Evolutionary conservation across 148 eudicot species (phyloP).

Genomic region (Tetragonia tetragonoides): DNA sequence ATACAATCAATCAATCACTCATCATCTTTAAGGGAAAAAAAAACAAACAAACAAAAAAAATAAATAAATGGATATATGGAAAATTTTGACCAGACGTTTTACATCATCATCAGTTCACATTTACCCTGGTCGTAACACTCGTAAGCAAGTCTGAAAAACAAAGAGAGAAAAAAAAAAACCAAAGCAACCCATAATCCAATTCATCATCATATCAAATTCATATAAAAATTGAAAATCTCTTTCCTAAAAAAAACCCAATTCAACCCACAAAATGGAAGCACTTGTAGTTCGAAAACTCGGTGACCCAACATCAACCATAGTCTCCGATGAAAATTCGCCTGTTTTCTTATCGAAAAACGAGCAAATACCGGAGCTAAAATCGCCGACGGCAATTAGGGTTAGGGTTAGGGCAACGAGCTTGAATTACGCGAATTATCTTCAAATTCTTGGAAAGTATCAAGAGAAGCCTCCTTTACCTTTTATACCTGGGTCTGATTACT

Average conservation of each 20-base stretch:
- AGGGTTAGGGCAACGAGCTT: slow-evolving; percentile 75
- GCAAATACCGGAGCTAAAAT: slow-evolving; percentile 56
- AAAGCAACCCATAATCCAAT: too few relatives aligned
- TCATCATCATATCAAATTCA: not conserved
- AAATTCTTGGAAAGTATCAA: slow-evolving; percentile 83
- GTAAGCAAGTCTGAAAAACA: too few relatives aligned
- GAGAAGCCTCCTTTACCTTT: slow-evolving; percentile 75
- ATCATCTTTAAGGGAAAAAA: too few relatives aligned
- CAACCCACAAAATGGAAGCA: slow-evolving; percentile 63
- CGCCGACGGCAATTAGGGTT: slow-evolving; percentile 56
- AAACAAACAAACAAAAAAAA: too few relatives aligned
- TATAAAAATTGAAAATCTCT: not conserved
- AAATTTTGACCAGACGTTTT: too few relatives aligned
- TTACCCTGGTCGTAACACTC: too few relatives aligned
- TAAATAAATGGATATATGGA: too few relatives aligned
- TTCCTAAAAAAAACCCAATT: not conserved
- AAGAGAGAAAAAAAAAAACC: too few relatives aligned
- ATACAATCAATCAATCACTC: too few relatives aligned
- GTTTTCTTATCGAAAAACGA: slow-evolving; percentile 35
- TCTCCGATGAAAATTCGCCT: slow-evolving; percentile 42
- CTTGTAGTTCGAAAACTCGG: slow-evolving; percentile 66
- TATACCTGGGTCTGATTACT: slow-evolving; percentile 82
- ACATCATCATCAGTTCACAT: too few relatives aligned
- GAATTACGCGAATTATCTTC: slow-evolving; percentile 84
- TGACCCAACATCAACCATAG: slow-evolving; percentile 54